Base-by-base conservation (phyloP, 1,139 yeast genomes). In the Saccharomycopsis hybrid region DNA sequence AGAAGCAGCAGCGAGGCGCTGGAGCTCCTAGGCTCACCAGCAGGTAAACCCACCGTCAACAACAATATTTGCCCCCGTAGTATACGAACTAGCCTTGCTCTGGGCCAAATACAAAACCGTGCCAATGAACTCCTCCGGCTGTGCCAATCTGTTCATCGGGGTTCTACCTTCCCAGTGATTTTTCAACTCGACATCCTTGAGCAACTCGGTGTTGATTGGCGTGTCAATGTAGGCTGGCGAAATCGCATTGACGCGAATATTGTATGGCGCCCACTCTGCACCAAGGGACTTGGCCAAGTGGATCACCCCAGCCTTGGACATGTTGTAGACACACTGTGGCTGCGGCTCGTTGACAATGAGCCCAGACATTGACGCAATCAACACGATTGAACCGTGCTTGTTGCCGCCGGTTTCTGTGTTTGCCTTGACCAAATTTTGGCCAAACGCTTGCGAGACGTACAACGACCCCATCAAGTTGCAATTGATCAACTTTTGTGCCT, bases 381-480 rank as follows among this genome's bases (percentile, higher is more conserved):
- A 77, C 54, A 79, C 70, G 56, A 78, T 65, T n/a, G 80, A 72
- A 36, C 85, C 77, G 43, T 67, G 65, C 46, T 56, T 57, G n/a
- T n/a, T n/a, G n/a, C n/a, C n/a, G n/a, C n/a, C n/a, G n/a, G n/a
- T n/a, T n/a, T n/a, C n/a, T n/a, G n/a, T n/a, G 7, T 60, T 64
- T 47, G 74, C 68, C 65, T 69, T 64, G 65, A 85, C 84, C 72
- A 85, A 80, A 56, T 88, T 89, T 64, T 80, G 77, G 53, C 90
- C 90, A 59, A 85, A 76, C 4, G 80, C 76, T 65, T 77, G 82
- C 35, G 77, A 68, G 54, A 84, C 88, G 66, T 82, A 76, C 62
- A 85, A 79, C 2, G 94, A 82, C 41, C 95, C 95, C 63, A 84
- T 77, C 33, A 85, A 78, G 66, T 85, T 85, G 59, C 85, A 90